phyloP scores from a whole-genome alignment of 306 rosid species.

The Prosopis cineraria region DNA sequence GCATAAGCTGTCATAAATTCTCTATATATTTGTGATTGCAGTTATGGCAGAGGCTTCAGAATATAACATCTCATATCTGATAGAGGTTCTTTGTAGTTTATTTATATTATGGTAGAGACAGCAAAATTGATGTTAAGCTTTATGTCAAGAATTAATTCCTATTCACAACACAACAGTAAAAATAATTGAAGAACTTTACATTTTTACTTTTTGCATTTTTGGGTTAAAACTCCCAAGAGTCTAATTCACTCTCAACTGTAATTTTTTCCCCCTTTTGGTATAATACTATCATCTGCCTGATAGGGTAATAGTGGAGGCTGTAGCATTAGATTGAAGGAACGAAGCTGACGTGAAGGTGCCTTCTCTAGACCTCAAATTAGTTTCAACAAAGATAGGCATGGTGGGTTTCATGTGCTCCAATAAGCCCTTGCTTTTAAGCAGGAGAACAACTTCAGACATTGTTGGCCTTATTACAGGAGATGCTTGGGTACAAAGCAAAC shows the following conservation, averaged over 20 bases:
- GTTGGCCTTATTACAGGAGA: constrained; percentile 61
- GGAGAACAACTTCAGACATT: constrained; percentile 61
- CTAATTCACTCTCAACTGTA: neutral
- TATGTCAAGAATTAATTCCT: neutral
- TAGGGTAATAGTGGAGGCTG: constrained; percentile 45
- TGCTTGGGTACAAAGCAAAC: constrained; percentile 63
- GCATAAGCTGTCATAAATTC: neutral
- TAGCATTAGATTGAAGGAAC: constrained; percentile 62
- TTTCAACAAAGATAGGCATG: constrained; percentile 62
- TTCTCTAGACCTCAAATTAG: constrained; percentile 34
- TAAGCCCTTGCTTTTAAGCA: constrained; percentile 52
- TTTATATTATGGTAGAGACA: neutral
- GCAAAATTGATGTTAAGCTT: neutral
- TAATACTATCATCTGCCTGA: constrained; percentile 48
- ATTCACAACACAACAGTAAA: neutral
- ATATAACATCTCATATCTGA: neutral
- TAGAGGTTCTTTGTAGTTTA: neutral
- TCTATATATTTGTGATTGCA: neutral
- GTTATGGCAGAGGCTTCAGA: neutral
- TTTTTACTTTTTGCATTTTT: neutral
- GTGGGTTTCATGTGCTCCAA: constrained; percentile 39
- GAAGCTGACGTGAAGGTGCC: constrained; percentile 53
- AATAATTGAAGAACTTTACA: neutral
- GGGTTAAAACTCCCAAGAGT: neutral
- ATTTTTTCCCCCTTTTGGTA: too few relatives aligned